These are phyloP conservation scores for Phlegmacium glaucopus DNA, from an alignment of 768 basidiomycete genomes.

Conservation along the genomic window DNA sequence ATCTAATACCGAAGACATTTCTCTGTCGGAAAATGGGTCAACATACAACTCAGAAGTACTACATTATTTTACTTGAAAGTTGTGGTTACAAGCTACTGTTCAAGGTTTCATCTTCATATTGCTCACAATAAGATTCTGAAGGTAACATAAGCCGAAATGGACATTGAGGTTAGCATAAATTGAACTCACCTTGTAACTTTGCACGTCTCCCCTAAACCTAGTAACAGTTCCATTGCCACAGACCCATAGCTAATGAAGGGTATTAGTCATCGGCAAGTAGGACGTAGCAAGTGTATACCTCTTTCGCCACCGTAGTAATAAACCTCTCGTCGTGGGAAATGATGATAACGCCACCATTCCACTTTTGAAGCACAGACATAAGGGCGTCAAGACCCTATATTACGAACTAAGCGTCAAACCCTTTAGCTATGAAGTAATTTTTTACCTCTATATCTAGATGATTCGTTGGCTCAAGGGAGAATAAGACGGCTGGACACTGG, in stretches of 20 bases:
- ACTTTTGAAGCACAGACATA: constrained; percentile 73
- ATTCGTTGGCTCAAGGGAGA: constrained; percentile 70
- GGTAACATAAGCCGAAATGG: not conserved
- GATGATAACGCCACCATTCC: constrained; percentile 91
- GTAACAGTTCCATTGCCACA: constrained; percentile 79
- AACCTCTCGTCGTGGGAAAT: constrained; percentile 97
- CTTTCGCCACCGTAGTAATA: constrained; percentile 84
- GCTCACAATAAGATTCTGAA: constrained; percentile 70
- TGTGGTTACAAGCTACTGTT: not conserved
- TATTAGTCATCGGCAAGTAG: not conserved
- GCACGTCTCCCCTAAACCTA: constrained; percentile 88
- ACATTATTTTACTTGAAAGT: no score
- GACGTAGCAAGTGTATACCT: constrained; percentile 43
- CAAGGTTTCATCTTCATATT: constrained; percentile 59
- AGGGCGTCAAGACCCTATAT: constrained; percentile 91
- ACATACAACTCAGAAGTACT: no score
- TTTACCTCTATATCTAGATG: constrained; percentile 90
- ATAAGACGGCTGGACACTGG: not conserved
- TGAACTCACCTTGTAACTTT: constrained; percentile 76
- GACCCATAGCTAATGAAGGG: constrained; percentile 74
- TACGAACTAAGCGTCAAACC: constrained; percentile 1
- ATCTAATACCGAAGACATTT: no score
- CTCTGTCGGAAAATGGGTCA: no score
- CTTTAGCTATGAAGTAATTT: constrained; percentile 2
- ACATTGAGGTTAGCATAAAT: not conserved